phyloP scores from a whole-genome alignment of 371 early-diverging fungal genomes.

The Rhizopus stolonifer region DNA sequence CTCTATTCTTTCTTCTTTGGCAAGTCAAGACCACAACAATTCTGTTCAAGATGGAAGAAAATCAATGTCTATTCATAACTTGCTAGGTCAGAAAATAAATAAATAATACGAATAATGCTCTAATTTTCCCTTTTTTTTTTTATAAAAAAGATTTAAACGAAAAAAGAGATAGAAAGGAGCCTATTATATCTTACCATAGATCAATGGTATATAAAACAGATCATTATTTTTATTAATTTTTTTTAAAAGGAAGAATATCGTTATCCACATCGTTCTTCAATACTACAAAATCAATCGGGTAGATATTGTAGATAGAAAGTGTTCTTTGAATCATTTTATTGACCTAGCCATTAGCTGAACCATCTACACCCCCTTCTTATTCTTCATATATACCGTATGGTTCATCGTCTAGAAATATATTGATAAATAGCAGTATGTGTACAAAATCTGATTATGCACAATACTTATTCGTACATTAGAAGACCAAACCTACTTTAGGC shows the following conservation, averaged over 20 bases:
- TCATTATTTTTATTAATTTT: not conserved
- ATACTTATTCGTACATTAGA: not conserved
- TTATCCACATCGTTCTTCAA: not conserved
- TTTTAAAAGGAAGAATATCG: not conserved
- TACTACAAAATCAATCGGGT: constrained; percentile 1
- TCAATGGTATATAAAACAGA: not conserved
- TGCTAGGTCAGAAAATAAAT: constrained; percentile 27
- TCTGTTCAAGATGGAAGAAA: constrained; percentile 4
- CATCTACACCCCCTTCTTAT: not conserved
- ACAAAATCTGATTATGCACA: not conserved
- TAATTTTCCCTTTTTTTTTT: too few relatives aligned
- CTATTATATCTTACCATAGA: too few relatives aligned
- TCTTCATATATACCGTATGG: not conserved
- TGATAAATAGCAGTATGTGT: not conserved
- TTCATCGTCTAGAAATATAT: not conserved
- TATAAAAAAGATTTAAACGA: not conserved
- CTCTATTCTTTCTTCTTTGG: constrained; percentile 39
- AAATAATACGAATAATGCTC: too few relatives aligned
- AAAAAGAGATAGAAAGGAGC: not conserved
- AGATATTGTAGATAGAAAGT: not conserved
- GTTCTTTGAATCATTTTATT: not conserved
- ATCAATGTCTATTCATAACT: constrained; percentile 39
- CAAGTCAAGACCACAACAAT: constrained; percentile 16
- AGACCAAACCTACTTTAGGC: constrained; percentile 1
- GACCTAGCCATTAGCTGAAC: not conserved